phyloP scores from a whole-genome alignment of 306 rosid genomes.

The Mimosa bimucronata region DNA sequence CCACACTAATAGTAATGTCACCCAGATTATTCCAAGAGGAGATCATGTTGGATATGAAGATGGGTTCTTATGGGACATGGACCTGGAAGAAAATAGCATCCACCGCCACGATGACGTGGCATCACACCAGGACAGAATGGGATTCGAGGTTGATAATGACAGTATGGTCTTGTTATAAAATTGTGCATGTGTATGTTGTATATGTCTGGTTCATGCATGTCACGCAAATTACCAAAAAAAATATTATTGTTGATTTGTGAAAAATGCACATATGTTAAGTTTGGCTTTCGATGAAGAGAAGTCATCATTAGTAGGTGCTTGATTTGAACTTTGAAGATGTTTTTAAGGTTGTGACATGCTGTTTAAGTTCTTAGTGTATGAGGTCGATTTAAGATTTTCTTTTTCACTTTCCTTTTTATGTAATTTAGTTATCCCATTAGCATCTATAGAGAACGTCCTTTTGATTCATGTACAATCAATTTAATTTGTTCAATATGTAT shows the following conservation, averaged over 20 bases:
- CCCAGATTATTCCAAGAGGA: constrained; percentile 51
- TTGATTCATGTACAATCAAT: constrained; percentile 16
- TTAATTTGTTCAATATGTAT: constrained; percentile 7
- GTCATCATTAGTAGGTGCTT: constrained; percentile 36
- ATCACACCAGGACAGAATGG: constrained; percentile 62
- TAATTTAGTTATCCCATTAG: constrained; percentile 3
- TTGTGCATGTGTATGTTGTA: not conserved
- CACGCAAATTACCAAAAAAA: constrained; percentile 21
- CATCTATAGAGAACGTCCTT: constrained; percentile 31
- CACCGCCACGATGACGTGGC: constrained; percentile 46
- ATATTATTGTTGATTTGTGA: constrained; percentile 38
- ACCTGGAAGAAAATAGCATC: constrained; percentile 60
- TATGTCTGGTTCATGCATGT: constrained; percentile 32
- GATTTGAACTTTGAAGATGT: constrained; percentile 32
- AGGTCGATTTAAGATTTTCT: constrained; percentile 23
- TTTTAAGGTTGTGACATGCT: constrained; percentile 33
- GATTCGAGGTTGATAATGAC: constrained; percentile 68
- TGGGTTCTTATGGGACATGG: constrained; percentile 85
- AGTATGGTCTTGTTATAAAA: constrained; percentile 64
- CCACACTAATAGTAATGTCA: not conserved
- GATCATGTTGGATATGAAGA: constrained; percentile 59
- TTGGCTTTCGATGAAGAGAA: constrained; percentile 46
- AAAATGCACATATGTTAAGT: constrained; percentile 34
- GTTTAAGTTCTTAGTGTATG: constrained; percentile 32
- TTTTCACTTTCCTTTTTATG: not conserved